Percentiles rank a stretch among this genome's conserved stretches.
phyloP scores from a whole-genome alignment of 495 filamentous ascomycete species.

The Aspergillus kassunensis region DNA sequence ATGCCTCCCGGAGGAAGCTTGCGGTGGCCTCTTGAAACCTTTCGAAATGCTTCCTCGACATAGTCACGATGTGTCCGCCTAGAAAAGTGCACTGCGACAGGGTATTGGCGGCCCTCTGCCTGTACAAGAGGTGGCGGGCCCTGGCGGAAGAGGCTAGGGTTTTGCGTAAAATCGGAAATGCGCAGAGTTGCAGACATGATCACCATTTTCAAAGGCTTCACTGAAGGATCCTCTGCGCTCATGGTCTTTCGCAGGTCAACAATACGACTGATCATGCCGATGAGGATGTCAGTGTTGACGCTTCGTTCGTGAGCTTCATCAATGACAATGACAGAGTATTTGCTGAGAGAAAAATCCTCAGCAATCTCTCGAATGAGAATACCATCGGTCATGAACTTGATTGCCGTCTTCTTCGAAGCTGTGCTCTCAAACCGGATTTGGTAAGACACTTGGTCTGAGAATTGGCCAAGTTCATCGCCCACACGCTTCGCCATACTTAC shows the following conservation, averaged over 20 bases:
- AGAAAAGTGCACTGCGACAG: conserved; percentile 86
- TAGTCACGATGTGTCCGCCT: conserved; percentile 82
- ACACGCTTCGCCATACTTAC: conserved; percentile 95
- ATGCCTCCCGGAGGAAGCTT: conserved; percentile 90
- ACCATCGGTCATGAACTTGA: conserved; percentile 99
- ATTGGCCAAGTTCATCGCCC: conserved; percentile 71
- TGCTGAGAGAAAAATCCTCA: conserved; percentile 83
- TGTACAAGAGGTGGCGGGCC: conserved; percentile 77
- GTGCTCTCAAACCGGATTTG: conserved; percentile 94
- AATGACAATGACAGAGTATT: conserved; percentile 91
- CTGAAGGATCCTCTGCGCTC: conserved; percentile 55
- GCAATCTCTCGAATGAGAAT: conserved; percentile 88
- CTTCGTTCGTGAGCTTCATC: conserved; percentile 98
- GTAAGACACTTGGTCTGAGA: conserved; percentile 71
- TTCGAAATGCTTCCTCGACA: conserved; percentile 80
- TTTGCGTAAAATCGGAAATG: conserved; percentile 86
- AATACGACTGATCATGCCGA: conserved; percentile 92
- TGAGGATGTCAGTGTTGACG: conserved; percentile 94
- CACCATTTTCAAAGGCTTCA: conserved; percentile 81
- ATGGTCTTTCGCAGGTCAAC: conserved; percentile 70
- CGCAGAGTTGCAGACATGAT: conserved; percentile 97
- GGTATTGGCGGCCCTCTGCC: conserved; percentile 89
- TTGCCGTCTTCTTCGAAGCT: conserved; percentile 74
- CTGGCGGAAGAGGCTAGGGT: conserved; percentile 70
- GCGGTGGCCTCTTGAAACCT: conserved; percentile 81